Evolutionary conservation across 2,329 filamentous ascomycete genomes (phyloP), one percentile per base, ranked within the genome.

Genomic region (Sordariomycetes sp.): DNA sequence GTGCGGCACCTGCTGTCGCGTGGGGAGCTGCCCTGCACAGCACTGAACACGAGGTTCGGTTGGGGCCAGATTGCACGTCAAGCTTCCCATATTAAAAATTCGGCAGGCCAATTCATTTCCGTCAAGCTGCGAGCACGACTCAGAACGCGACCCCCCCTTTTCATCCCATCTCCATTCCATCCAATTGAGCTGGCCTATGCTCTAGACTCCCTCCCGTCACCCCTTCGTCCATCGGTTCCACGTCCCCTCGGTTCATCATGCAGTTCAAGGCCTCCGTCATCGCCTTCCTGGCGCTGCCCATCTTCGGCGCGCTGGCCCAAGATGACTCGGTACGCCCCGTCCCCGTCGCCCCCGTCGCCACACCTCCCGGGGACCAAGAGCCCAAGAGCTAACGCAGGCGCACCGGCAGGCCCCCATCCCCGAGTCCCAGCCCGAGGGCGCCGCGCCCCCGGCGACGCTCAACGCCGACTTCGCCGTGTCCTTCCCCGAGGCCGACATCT

Each of bases 401-500:
- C 18, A 12, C 43, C 28, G 34, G 11, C 53, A 58, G 55, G 59
- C 54, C 22, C 54, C 59, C 34, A 51, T 54, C 58, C 61, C 60
- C 43, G 60, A 61, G 48, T 56, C 59, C 48, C 53, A 53, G 24
- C n/a, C 62, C 18, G 43, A 57, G 20, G 57, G 46, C 53, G 48
- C 58, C 35, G 59, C 59, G 54, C 24, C 58, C 46, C 64, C 64
- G 18, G 65, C 63, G 59, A 63, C 59, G 60, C 71, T 88, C 66
- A 82, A 84, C 62, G 85, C 88, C 71, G 81, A 85, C 58, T 74
- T 87, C 65, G 79, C 80, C 64, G 80, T 86, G 60, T 78, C 77
- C 71, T 82, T 85, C 77, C 75, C 82, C 74, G 77, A 87, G 69
- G 71, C 86, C 76, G 90, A 95, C 77, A 86, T 96, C 73, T 94